Conservation (phyloP, 768 basidiomycete species). For the Kwoniella dendrophila region DNA sequence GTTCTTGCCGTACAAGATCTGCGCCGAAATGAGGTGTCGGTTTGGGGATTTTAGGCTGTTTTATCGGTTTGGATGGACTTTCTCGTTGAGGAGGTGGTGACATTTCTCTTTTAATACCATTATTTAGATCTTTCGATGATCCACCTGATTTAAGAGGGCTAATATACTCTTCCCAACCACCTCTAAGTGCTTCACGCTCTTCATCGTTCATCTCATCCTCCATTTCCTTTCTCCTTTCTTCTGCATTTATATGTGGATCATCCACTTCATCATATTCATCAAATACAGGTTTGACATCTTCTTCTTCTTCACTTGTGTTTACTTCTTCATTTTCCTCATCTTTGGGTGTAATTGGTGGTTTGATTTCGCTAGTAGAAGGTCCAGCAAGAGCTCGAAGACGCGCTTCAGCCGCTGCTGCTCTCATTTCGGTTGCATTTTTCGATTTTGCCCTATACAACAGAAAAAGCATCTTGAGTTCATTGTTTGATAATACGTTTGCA, state of each 20-base stretch:
- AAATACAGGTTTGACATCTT: constrained; percentile 16
- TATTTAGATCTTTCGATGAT: background rate
- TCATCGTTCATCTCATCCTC: constrained; percentile 47
- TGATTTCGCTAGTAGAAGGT: constrained; percentile 10
- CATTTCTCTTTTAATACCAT: constrained; percentile 8
- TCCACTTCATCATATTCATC: constrained; percentile 33
- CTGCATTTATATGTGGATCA: constrained; percentile 39
- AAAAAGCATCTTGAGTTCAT: background rate
- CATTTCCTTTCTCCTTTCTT: constrained; percentile 42
- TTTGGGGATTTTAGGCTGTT: background rate
- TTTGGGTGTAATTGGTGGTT: background rate
- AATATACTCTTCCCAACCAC: constrained; percentile 45
- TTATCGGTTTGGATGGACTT: background rate
- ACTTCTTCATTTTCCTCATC: constrained; percentile 9
- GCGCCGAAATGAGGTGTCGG: constrained; percentile 16
- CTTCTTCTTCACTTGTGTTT: constrained; percentile 2
- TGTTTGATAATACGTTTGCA: background rate
- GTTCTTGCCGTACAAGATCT: constrained; percentile 23
- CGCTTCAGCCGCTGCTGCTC: constrained; percentile 46
- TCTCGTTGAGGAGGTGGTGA: constrained; percentile 12
- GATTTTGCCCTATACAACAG: constrained; percentile 8
- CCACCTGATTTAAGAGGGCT: background rate
- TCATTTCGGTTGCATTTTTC: constrained; percentile 42
- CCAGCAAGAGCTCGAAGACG: constrained; percentile 27
- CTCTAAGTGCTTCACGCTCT: constrained; percentile 38